Conservation (phyloP, 768 basidiomycete genomes). For the Cantharellus anzutake region DNA sequence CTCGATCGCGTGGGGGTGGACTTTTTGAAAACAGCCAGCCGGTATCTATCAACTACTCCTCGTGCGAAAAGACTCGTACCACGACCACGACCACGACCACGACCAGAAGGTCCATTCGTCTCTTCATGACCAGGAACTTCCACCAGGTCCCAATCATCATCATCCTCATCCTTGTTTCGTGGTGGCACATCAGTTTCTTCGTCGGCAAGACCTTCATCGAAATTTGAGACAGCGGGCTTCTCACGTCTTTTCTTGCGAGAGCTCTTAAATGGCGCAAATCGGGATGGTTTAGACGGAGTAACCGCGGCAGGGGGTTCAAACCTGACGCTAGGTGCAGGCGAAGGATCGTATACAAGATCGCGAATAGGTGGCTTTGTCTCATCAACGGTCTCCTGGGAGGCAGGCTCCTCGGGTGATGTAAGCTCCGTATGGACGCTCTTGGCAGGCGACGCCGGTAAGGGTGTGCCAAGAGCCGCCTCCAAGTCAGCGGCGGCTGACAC, state of each 20-base stretch:
- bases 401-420: neutral
- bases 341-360: too few species aligned
- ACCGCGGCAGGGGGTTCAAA: neutral
- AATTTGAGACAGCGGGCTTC: constrained; percentile 64
- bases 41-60: constrained; percentile 81
- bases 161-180: constrained; percentile 35
- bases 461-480: neutral
- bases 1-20: constrained; percentile 27
- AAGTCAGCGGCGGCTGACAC: neutral
- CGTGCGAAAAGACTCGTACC: constrained; percentile 72
- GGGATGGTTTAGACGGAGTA: neutral
- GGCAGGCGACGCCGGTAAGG: neutral
- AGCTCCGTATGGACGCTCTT: neutral
- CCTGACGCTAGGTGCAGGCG: neutral
- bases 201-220: constrained; percentile 39
- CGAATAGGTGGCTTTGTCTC: too few species aligned
- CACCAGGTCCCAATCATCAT: constrained; percentile 86
- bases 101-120: constrained; percentile 42
- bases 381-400: neutral
- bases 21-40: constrained; percentile 58
- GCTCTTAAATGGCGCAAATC: neutral
- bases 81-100: constrained; percentile 27
- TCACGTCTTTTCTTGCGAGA: constrained; percentile 30
- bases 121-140: constrained; percentile 65
- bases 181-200: constrained; percentile 23